phyloP scores from a whole-genome alignment of 1,139 yeast genomes.

The Taphrina wiesneri region DNA sequence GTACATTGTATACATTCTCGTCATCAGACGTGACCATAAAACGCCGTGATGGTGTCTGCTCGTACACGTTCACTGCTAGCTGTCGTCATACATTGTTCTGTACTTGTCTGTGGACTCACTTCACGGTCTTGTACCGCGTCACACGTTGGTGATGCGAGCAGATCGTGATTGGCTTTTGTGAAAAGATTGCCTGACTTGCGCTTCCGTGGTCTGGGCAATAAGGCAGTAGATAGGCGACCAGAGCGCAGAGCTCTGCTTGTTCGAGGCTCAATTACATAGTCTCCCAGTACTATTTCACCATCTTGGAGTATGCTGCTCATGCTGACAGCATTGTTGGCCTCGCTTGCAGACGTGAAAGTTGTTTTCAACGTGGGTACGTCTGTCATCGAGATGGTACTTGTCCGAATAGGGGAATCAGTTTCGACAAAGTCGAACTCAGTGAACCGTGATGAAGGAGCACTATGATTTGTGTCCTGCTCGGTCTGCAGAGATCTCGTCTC shows the following conservation, averaged over 20 bases:
- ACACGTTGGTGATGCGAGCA: too few relatives aligned
- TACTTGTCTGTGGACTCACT: not conserved
- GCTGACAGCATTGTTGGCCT: not conserved
- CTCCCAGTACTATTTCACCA: not conserved
- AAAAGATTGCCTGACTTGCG: not conserved
- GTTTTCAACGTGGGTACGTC: too few relatives aligned
- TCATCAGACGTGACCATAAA: not conserved
- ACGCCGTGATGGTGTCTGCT: not conserved
- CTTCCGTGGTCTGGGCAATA: not conserved
- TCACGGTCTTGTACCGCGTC: too few relatives aligned
- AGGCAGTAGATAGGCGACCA: not conserved
- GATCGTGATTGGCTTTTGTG: not conserved
- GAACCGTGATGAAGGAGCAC: too few relatives aligned
- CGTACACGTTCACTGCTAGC: not conserved
- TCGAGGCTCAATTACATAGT: not conserved
- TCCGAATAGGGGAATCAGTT: too few relatives aligned
- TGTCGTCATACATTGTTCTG: not conserved
- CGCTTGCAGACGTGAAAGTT: too few relatives aligned
- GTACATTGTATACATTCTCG: not conserved
- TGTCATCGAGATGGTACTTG: not conserved
- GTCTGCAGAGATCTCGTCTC: too few relatives aligned
- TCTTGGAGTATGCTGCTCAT: not conserved
- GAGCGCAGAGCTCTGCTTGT: not conserved
- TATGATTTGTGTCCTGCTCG: too few relatives aligned
- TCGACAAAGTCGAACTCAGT: too few relatives aligned